phyloP scores from a whole-genome alignment of 1,139 yeast species.

The Keqinozyma sinolaborantium region DNA sequence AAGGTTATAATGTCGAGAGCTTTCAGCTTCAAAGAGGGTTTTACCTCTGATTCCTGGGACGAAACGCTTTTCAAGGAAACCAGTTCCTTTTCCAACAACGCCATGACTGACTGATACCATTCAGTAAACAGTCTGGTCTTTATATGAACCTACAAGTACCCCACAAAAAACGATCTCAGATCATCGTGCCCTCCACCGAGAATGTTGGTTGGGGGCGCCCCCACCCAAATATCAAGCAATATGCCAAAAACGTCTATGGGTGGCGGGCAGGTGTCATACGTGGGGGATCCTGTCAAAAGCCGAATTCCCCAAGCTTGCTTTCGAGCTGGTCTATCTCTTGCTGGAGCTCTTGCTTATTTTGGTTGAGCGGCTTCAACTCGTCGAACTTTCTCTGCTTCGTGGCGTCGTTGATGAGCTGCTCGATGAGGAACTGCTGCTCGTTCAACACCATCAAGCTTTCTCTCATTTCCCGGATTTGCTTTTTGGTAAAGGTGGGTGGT shows the following conservation, averaged over 20 bases:
- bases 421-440: slow-evolving; percentile 75
- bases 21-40: not conserved
- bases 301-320: slow-evolving; percentile 59
- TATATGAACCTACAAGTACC: too few species aligned
- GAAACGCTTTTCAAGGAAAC: not conserved
- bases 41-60: not conserved
- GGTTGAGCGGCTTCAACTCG: slow-evolving; percentile 61
- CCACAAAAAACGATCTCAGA: too few species aligned
- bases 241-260: too few species aligned
- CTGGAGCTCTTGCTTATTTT: slow-evolving; percentile 57
- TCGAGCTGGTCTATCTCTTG: slow-evolving; percentile 50
- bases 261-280: too few species aligned
- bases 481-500: slow-evolving; percentile 34
- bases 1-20: slow-evolving; percentile 6
- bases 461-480: slow-evolving; percentile 55
- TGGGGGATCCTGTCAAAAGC: slow-evolving; percentile 31
- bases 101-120: too few species aligned
- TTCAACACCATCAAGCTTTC: slow-evolving; percentile 83
- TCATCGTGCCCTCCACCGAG: too few species aligned
- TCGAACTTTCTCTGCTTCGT: slow-evolving; percentile 73
- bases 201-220: too few species aligned
- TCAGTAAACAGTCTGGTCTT: too few species aligned
- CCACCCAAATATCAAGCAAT: too few species aligned
- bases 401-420: slow-evolving; percentile 57
- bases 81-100: not conserved